These are phyloP conservation scores for Cucumis melo DNA, from an alignment of 306 rosid genomes.

Conservation along the genomic window DNA sequence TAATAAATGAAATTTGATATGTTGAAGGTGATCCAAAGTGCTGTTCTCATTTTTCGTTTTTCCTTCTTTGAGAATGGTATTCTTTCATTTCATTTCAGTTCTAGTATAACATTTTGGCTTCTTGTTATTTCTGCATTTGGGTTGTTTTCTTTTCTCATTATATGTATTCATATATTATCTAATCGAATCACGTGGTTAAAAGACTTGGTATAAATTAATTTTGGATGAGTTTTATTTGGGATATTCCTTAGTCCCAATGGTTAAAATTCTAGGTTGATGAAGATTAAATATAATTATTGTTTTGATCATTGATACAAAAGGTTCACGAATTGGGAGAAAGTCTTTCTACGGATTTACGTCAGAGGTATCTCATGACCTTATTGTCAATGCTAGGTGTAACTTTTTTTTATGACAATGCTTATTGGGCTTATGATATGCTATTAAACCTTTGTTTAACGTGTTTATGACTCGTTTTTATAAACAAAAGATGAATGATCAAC, in stretches of 20 bases:
- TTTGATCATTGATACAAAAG: no score
- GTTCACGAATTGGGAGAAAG: no score
- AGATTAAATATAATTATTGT: no score
- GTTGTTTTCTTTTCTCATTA: background rate
- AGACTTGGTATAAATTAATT: background rate
- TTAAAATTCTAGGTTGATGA: background rate
- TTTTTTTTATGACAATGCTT: background rate
- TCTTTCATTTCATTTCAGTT: background rate
- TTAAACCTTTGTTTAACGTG: no score
- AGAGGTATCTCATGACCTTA: background rate
- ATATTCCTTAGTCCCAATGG: background rate
- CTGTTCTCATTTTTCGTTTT: background rate
- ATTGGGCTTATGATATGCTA: no score
- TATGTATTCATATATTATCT: background rate
- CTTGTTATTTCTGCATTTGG: background rate
- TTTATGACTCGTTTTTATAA: no score
- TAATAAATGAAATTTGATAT: background rate
- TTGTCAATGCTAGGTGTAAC: background rate
- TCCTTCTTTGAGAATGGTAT: background rate
- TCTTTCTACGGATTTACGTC: no score
- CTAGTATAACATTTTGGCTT: background rate
- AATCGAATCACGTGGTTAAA: background rate
- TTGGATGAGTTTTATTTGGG: background rate
- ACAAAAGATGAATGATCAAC: no score
- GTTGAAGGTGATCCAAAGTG: background rate